These are phyloP conservation scores for Aschersonia sp. DNA, from an alignment of 2,329 filamentous ascomycete species.

Conservation along the genomic window DNA sequence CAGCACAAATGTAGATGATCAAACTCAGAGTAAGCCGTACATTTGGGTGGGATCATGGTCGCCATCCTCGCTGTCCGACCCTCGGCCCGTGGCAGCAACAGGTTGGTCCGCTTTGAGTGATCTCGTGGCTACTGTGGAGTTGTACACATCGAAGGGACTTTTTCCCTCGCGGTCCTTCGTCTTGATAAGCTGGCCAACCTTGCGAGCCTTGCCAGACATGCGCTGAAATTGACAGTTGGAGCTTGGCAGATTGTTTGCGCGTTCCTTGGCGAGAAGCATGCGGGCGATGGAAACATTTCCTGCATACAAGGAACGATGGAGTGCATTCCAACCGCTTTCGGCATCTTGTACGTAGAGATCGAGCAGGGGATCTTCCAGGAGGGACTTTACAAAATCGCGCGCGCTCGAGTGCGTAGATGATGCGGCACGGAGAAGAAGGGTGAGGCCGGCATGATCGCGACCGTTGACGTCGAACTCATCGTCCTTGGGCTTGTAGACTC, in stretches of 20 bases:
- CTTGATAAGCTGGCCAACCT: constrained; percentile 68
- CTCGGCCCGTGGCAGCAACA: constrained; percentile 33
- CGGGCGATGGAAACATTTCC: constrained; percentile 81
- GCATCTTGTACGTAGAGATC: constrained; percentile 78
- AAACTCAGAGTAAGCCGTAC: constrained; percentile 11
- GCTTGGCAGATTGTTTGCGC: constrained; percentile 47
- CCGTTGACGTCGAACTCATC: constrained; percentile 54
- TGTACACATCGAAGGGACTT: constrained; percentile 86
- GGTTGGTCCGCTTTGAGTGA: constrained; percentile 38
- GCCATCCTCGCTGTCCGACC: constrained; percentile 40
- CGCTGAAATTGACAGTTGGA: constrained; percentile 33
- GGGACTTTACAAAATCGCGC: constrained; percentile 57
- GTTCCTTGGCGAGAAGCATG: constrained; percentile 65
- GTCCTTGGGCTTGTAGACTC: constrained; percentile 27
- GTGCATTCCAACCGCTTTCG: constrained; percentile 90
- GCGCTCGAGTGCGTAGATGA: constrained; percentile 59
- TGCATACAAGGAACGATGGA: constrained; percentile 80
- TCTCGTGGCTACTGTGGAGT: constrained; percentile 70
- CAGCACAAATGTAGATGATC: not conserved
- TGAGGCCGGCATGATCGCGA: constrained; percentile 68
- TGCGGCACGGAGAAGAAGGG: constrained; percentile 70
- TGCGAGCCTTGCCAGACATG: constrained; percentile 29
- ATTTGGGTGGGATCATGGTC: constrained; percentile 10
- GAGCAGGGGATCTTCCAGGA: constrained; percentile 68
- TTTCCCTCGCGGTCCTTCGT: constrained; percentile 92